Percentiles rank a stretch among this genome's conserved stretches.
These are phyloP conservation scores for Linderniella brevidens DNA, from an alignment of 257 asterid genomes.

Conservation along the genomic window DNA sequence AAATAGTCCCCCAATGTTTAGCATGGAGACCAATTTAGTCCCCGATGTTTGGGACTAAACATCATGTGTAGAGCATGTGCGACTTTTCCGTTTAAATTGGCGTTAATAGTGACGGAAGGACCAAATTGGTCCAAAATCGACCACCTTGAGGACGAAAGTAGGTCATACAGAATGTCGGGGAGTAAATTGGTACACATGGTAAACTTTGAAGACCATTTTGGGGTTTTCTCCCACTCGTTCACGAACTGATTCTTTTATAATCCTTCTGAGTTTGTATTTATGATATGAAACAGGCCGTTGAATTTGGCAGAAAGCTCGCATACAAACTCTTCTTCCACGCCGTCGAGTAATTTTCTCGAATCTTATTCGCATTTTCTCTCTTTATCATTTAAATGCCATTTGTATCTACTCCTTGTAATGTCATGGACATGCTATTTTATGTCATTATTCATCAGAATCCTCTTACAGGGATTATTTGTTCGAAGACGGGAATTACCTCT, in stretches of 20 bases:
- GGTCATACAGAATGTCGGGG: too few relatives aligned
- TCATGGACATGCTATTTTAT: background rate
- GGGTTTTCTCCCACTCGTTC: background rate
- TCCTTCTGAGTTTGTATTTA: slow-evolving; percentile 10
- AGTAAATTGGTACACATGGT: too few relatives aligned
- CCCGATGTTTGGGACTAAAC: too few relatives aligned
- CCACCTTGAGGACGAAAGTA: too few relatives aligned
- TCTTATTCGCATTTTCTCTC: background rate
- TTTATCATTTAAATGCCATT: too few relatives aligned
- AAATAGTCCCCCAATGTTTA: too few relatives aligned
- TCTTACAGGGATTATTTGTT: slow-evolving; percentile 45
- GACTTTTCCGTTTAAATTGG: too few relatives aligned
- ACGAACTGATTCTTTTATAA: background rate
- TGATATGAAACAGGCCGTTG: slow-evolving; percentile 51
- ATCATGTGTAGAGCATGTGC: too few relatives aligned
- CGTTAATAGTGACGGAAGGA: too few relatives aligned
- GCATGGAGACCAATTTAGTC: too few relatives aligned
- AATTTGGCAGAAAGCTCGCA: slow-evolving; percentile 72
- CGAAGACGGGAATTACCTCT: slow-evolving; percentile 65
- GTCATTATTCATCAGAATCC: background rate
- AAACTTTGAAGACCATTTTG: slow-evolving; percentile 3
- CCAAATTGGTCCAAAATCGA: too few relatives aligned
- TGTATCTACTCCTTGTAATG: slow-evolving; percentile 2
- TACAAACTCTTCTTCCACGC: slow-evolving; percentile 52
- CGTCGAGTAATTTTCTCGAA: slow-evolving; percentile 46